These are phyloP conservation scores for Yamadazyma laniorum DNA, from an alignment of 805 yeast species.

Conservation along the genomic window DNA sequence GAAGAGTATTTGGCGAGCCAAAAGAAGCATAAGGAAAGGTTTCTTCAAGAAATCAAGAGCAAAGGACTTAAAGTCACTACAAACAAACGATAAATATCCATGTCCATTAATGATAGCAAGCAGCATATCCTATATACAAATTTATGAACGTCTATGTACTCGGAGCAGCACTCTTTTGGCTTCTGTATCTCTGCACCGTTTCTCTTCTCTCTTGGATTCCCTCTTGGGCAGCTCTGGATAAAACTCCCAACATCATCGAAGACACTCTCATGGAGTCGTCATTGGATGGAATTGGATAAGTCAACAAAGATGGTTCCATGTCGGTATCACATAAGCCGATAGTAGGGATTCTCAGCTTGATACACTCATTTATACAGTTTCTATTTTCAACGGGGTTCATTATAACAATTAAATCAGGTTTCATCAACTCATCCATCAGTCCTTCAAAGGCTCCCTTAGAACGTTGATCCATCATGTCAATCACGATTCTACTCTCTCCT, in stretches of 20 bases:
- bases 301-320: conserved; percentile 82
- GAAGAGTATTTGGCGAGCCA: conserved; percentile 17
- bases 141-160: conserved; percentile 1
- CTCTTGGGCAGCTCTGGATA: conserved; percentile 79
- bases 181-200: conserved; percentile 13
- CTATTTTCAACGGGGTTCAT: conserved; percentile 87
- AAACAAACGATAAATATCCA: too few relatives aligned
- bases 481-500: conserved; percentile 47
- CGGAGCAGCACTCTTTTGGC: not conserved
- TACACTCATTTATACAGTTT: conserved; percentile 78
- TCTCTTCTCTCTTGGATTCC: conserved; percentile 63
- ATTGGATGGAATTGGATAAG: conserved; percentile 95
- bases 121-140: conserved; percentile 1
- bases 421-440: conserved; percentile 55
- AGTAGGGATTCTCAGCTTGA: conserved; percentile 81
- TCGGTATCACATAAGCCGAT: conserved; percentile 93
- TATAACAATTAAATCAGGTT: conserved; percentile 86
- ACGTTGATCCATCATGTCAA: conserved; percentile 68
- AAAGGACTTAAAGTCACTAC: conserved; percentile 21
- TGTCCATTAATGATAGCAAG: not conserved
- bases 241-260: conserved; percentile 75
- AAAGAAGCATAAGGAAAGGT: conserved; percentile 20
- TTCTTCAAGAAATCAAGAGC: conserved; percentile 22
- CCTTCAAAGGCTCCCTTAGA: conserved; percentile 56
- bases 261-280: conserved; percentile 86